Percentiles rank a stretch among this genome's conserved stretches.
Evolutionary conservation across 2,329 filamentous ascomycete species (phyloP).

Genomic region (Cytospora mali): DNA sequence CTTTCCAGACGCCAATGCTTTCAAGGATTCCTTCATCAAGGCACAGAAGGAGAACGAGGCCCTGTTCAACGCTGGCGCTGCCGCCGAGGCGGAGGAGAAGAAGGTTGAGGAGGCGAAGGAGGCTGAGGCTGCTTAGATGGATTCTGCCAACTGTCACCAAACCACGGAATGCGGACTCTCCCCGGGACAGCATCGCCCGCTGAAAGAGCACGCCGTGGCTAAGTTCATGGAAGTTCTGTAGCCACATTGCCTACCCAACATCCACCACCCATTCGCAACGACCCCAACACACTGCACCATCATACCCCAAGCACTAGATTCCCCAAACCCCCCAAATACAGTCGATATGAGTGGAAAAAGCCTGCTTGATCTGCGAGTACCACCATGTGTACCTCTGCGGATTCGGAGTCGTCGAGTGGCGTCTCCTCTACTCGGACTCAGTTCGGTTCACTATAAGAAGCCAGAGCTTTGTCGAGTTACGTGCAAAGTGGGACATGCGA

Average conservation of each 20-base stretch:
- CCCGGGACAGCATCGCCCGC: conserved; percentile 6
- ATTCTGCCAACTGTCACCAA: neutral
- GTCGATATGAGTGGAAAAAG: conserved; percentile 8
- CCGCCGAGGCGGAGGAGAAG: conserved; percentile 36
- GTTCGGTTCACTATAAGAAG: neutral
- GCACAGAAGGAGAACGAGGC: conserved; percentile 95
- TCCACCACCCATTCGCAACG: conserved; percentile 8
- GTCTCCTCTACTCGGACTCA: conserved; percentile 12
- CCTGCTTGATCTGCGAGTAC: conserved; percentile 19
- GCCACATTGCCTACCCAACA: conserved; percentile 9
- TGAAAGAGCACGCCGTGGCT: conserved; percentile 8
- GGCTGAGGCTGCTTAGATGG: conserved; percentile 28
- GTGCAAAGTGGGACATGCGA: conserved; percentile 9
- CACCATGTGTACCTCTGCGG: conserved; percentile 14
- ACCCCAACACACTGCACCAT: conserved; percentile 20
- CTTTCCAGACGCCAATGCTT: conserved; percentile 83
- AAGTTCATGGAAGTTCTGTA: neutral
- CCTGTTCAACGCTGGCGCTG: conserved; percentile 63
- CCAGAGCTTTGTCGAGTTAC: conserved; percentile 5
- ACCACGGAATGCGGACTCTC: neutral
- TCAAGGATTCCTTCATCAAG: conserved; percentile 97
- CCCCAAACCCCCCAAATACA: conserved; percentile 6
- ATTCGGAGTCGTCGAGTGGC: conserved; percentile 22
- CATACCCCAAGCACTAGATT: conserved; percentile 20
- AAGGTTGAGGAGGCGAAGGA: conserved; percentile 36